Conservation (phyloP, 2,329 filamentous ascomycete genomes). For the Microascus cirrosus region DNA sequence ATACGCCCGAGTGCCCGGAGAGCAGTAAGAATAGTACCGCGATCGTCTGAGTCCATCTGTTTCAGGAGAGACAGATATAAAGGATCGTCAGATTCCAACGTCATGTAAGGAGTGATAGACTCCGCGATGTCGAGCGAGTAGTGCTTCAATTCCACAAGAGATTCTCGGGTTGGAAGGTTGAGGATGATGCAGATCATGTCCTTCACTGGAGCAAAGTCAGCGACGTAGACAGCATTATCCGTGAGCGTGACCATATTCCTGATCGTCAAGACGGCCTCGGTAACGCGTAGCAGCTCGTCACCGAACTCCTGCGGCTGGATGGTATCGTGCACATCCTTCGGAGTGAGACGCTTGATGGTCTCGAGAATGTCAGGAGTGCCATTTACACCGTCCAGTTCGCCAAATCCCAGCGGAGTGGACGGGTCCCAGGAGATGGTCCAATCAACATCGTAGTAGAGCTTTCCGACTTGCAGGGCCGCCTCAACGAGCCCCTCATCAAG, state of each 20-base stretch:
- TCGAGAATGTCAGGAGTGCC: constrained; percentile 49
- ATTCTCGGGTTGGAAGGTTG: constrained; percentile 61
- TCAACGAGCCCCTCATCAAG: constrained; percentile 81
- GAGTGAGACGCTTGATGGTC: constrained; percentile 53
- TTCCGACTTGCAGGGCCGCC: constrained; percentile 69
- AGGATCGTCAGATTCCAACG: constrained; percentile 60
- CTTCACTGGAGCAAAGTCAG: constrained; percentile 62
- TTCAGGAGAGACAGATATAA: constrained; percentile 65
- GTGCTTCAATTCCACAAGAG: constrained; percentile 75
- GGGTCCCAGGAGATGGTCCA: constrained; percentile 66
- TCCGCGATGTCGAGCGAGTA: constrained; percentile 87
- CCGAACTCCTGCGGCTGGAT: constrained; percentile 62
- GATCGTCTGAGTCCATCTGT: constrained; percentile 58
- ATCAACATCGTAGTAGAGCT: constrained; percentile 68
- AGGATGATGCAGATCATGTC: constrained; percentile 77
- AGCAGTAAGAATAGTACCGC: constrained; percentile 69
- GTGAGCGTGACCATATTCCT: constrained; percentile 93
- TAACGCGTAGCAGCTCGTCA: constrained; percentile 63
- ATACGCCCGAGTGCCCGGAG: constrained; percentile 77
- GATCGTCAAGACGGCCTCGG: constrained; percentile 77
- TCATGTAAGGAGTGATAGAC: constrained; percentile 73
- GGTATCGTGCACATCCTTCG: constrained; percentile 51
- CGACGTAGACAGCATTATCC: constrained; percentile 76
- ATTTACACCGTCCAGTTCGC: constrained; percentile 33
- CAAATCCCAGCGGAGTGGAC: constrained; percentile 31